Evolutionary conservation across 164 flowering plant species (phyloP).

Genomic region (Euptelea pleiosperma): DNA sequence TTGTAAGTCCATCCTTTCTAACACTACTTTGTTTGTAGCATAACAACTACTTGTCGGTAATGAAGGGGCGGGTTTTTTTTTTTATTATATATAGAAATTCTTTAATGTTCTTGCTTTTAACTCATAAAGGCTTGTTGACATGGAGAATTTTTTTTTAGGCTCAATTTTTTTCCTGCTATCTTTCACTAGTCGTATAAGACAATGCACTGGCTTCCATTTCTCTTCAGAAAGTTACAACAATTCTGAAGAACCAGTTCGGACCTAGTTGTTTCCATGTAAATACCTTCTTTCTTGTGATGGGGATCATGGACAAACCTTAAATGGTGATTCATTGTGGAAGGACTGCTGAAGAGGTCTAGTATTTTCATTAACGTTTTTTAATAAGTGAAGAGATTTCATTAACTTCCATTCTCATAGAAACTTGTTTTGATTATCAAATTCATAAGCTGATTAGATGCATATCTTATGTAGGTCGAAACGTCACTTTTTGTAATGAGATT

Average conservation of each 20-base stretch:
- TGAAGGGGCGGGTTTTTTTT: no score
- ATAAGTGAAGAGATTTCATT: no score
- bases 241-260: conserved; percentile 64
- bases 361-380: no score
- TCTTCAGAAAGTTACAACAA: conserved; percentile 67
- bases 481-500: conserved; percentile 82
- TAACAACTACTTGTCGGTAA: no score
- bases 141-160: no score
- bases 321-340: conserved; percentile 99
- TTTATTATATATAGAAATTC: no score
- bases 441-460: conserved; percentile 14
- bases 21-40: no score
- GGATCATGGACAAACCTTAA: conserved; percentile 96
- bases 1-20: no score
- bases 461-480: conserved; percentile 80
- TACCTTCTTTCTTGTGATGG: conserved; percentile 90
- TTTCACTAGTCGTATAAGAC: neutral
- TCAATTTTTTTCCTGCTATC: neutral
- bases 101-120: no score
- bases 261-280: conserved; percentile 86
- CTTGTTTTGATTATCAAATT: neutral
- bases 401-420: neutral
- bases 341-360: conserved; percentile 78
- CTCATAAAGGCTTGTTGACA: no score
- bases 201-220: conserved; percentile 2